Evolutionary conservation across 2,329 filamentous ascomycete species (phyloP).

Genomic region (Calonectria ilicicola): DNA sequence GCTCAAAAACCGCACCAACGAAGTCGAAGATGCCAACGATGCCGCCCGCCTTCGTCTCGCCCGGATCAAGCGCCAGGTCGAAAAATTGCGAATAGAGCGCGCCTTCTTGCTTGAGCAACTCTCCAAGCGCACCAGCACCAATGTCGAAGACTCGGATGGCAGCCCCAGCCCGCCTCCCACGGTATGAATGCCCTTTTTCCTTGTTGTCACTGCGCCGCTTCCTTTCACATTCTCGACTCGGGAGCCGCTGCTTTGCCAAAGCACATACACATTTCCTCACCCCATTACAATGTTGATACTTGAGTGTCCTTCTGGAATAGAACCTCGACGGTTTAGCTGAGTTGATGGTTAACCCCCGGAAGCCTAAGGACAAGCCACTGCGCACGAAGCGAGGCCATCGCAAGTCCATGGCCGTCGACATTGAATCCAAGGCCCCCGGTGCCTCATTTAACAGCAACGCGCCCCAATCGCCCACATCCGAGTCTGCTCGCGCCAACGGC

Average conservation of each 20-base stretch:
- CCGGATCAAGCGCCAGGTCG: conserved; percentile 85
- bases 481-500: conserved; percentile 58
- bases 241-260: conserved; percentile 25
- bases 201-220: conserved; percentile 17
- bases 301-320: conserved; percentile 48
- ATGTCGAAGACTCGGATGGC: conserved; percentile 82
- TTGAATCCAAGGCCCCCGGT: conserved; percentile 56
- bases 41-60: conserved; percentile 81
- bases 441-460: conserved; percentile 60
- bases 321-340: conserved; percentile 48
- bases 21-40: conserved; percentile 93
- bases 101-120: conserved; percentile 81
- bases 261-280: conserved; percentile 30
- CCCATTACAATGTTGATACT: conserved; percentile 48
- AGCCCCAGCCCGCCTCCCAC: conserved; percentile 85
- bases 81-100: conserved; percentile 91
- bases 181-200: conserved; percentile 58
- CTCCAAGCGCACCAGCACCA: conserved; percentile 78
- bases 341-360: conserved; percentile 50
- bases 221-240: conserved; percentile 20
- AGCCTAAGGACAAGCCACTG: conserved; percentile 84
- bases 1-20: conserved; percentile 88
- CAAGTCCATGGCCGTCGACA: conserved; percentile 64
- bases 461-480: conserved; percentile 61
- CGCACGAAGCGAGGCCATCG: conserved; percentile 80